Conservation (phyloP, 495 filamentous ascomycete species). For the Aspergillus carlsbadensis region DNA sequence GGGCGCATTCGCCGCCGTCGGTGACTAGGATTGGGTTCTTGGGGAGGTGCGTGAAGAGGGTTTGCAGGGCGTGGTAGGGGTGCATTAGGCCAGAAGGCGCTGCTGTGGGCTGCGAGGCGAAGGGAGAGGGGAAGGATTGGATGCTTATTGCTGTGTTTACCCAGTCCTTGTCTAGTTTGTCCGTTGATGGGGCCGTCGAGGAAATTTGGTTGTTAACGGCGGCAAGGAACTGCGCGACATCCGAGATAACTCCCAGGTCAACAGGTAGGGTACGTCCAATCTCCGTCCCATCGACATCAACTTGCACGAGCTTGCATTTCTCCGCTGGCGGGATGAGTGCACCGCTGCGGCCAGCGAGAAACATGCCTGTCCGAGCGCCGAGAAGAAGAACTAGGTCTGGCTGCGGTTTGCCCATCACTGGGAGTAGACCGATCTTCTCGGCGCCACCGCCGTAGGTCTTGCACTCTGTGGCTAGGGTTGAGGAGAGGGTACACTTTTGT, state of each 20-base stretch:
- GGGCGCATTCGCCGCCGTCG: conserved; percentile 27
- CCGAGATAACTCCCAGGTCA: conserved; percentile 26
- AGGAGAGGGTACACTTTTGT: conserved; percentile 17
- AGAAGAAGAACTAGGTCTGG: conserved; percentile 28
- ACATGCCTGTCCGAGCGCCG: conserved; percentile 31
- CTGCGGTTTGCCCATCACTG: background rate
- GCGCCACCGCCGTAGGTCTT: conserved; percentile 15
- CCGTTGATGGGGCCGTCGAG: background rate
- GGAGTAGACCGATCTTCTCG: conserved; percentile 15
- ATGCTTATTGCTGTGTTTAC: conserved; percentile 16
- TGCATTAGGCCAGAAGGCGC: conserved; percentile 19
- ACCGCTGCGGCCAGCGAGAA: conserved; percentile 23
- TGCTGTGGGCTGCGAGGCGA: conserved; percentile 18
- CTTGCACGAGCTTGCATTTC: conserved; percentile 26
- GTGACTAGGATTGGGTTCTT: conserved; percentile 25
- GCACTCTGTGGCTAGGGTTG: background rate
- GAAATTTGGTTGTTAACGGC: conserved; percentile 15
- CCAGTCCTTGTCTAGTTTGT: conserved; percentile 18
- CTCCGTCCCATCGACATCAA: conserved; percentile 26
- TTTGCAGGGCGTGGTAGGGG: conserved; percentile 27
- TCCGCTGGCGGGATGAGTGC: conserved; percentile 24
- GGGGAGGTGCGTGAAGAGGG: conserved; percentile 23
- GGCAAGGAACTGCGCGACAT: conserved; percentile 19
- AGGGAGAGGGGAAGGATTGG: conserved; percentile 15
- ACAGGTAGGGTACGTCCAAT: conserved; percentile 25